Evolutionary conservation across 164 flowering plant genomes (phyloP), one percentile per base, ranked within the genome.

Genomic region (Berberis thunbergii): DNA sequence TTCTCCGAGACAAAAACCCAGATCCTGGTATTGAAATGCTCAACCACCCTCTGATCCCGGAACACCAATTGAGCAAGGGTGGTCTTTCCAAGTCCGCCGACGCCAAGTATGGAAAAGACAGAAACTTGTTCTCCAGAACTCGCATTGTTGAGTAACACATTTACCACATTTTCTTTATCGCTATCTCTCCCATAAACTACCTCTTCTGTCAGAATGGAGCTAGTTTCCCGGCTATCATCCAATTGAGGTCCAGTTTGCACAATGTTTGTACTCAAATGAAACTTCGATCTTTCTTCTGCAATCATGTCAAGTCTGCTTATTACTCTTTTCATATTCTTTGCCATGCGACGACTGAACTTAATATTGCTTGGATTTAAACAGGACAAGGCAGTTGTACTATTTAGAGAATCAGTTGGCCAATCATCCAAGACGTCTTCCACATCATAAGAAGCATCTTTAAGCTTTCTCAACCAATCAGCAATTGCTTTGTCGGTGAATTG

Each of bases 41-140:
- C 41, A 2, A 6, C 13, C 3, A 57, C 42, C 4, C 60, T 45
- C 12, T 64, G 60, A 43, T 64, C 59, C 43, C 54, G 54, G 59
- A 13, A 64, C 4, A 52, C 57, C 39, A 63, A 7, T 42, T 53
- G 66, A 43, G 48, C 66, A 41, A 63, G 57, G 40, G 66, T 54
- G 2, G 66, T 64, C 66, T 64, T 64, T 6, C 67, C 67, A 45
- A 64, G 40, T 10, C 67, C 61, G 3, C 61, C 67, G 3, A 64
- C 55, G 0, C 67, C 67, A 45, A 56, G 12, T 4, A 64, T 46
- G 0, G 61, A 40, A 64, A 4, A 38, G 4, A 64, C 61, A 4
- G 50, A 56, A 56, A 57, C 53, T 12, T 50, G 39, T 11, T 12
- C 11, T 42, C 3, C 2, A n/a, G 13, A 11, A 11, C 44, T 12